phyloP scores from a whole-genome alignment of 306 rosid genomes.

The Cicer judaicum region DNA sequence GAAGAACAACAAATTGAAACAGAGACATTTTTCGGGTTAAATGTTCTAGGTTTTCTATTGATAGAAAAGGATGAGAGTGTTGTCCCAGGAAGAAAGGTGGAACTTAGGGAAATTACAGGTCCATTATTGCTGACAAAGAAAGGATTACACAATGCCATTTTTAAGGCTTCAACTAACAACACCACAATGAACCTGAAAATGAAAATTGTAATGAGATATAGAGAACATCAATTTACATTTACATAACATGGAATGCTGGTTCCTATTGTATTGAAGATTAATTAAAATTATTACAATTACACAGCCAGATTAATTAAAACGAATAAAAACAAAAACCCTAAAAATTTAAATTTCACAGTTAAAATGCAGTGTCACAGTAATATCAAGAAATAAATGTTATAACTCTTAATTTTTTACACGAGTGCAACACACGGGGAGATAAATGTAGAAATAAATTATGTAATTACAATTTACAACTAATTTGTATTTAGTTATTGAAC shows the following conservation, averaged over 20 bases:
- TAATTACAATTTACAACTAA: too few species aligned
- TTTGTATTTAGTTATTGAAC: too few species aligned
- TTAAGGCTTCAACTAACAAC: slow-evolving; percentile 28
- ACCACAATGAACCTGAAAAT: slow-evolving; percentile 41
- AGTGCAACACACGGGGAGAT: too few species aligned
- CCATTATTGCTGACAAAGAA: slow-evolving; percentile 50
- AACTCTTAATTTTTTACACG: too few species aligned
- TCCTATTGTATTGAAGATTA: background rate
- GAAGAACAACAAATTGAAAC: slow-evolving; percentile 64
- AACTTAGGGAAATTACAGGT: slow-evolving; percentile 42
- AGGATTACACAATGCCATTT: slow-evolving; percentile 56
- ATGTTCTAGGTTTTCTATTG: slow-evolving; percentile 38
- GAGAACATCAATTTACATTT: slow-evolving; percentile 20
- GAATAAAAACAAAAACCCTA: slow-evolving; percentile 5
- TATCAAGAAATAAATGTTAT: background rate
- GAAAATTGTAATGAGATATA: slow-evolving; percentile 15
- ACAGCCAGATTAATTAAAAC: background rate
- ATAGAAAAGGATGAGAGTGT: slow-evolving; percentile 41
- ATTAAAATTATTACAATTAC: background rate
- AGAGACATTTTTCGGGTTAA: slow-evolving; percentile 18
- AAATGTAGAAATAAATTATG: too few species aligned
- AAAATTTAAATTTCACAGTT: background rate
- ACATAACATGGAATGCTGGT: background rate
- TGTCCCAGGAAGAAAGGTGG: slow-evolving; percentile 52
- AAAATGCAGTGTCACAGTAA: background rate